Percentiles rank a stretch among this genome's conserved stretches.
Evolutionary conservation across 148 eudicot genomes (phyloP).

Genomic region (Vaccinium corymbosum): DNA sequence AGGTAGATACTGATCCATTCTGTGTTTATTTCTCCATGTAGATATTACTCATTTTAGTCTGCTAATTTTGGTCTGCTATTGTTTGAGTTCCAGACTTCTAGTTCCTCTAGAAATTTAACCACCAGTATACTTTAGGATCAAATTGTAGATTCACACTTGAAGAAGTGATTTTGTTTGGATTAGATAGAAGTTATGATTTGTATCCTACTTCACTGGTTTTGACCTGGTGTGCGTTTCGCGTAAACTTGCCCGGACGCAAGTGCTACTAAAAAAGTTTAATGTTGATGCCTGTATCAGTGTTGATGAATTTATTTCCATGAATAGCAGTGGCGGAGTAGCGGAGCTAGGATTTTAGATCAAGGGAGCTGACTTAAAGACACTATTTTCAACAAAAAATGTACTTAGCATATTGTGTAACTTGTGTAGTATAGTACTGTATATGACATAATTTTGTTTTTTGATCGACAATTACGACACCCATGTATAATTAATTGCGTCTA

Average conservation of each 20-base stretch:
- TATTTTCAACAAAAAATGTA: too few relatives aligned
- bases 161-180: background rate
- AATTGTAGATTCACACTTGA: background rate
- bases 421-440: too few relatives aligned
- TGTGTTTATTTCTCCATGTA: background rate
- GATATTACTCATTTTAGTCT: background rate
- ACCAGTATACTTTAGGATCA: background rate
- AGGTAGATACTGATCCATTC: conserved; percentile 30
- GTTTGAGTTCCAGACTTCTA: background rate
- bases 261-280: background rate
- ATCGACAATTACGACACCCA: too few relatives aligned
- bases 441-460: too few relatives aligned
- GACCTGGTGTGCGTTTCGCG: background rate
- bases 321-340: too few relatives aligned
- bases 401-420: too few relatives aligned
- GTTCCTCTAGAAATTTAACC: background rate
- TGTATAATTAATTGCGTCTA: too few relatives aligned
- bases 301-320: background rate
- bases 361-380: too few relatives aligned
- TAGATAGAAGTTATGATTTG: background rate
- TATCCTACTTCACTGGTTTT: background rate
- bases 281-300: background rate
- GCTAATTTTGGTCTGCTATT: too few relatives aligned
- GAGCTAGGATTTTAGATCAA: too few relatives aligned
- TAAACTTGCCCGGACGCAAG: too few relatives aligned